Base-by-base conservation (phyloP, 495 filamentous ascomycete species). In the Corynascus novoguineensis region DNA sequence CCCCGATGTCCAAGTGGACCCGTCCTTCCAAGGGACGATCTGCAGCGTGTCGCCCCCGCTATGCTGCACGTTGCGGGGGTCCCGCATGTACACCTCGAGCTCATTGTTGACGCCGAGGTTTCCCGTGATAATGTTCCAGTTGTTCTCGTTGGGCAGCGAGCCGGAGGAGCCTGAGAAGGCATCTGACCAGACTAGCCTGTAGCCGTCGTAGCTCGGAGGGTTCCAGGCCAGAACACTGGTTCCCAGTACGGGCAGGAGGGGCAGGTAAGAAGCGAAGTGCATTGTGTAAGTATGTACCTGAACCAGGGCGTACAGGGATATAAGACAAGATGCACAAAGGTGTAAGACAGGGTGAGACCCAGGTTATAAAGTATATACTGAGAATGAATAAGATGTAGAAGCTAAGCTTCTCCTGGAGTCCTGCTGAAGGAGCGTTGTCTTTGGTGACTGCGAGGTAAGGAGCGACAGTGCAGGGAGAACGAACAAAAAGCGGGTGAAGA, bases 1-100 rank as follows among this genome's bases (percentile, higher is more conserved):
- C 17, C 72, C 77, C 12, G 77, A 80, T 0, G 75, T 78, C 77
- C 78, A 81, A 5, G 44, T 19, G 4, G 59, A 60, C 29, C 63
- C 46, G 54, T 74, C 60, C 31, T 60, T 53, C 62, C 68, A 74
- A 31, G 78, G 78, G 5, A 76, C 69, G 53, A 79, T 61, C 64
- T 77, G 74, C 6, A 81, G 64, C 1, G 75, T 78, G 29, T 59
- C 38, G 31, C 68, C 71, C 24, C 75, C 75, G 54, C 72, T 74
- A 12, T 69, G 55, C 60, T 76, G 71, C n/a, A 74, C 66, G 56
- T 78, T 71, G 28, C 55, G 55, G 38, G 56, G 57, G 51, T 63
- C 69, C 24, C 58, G 58, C 24, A 61, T 60, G 71, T 79, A 81
- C 0, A 59, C 64, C 66, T 81, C 59, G 48, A 67, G 61, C 58